phyloP scores from a whole-genome alignment of 108 stramenopile species.

The Epithemia pelagica region DNA sequence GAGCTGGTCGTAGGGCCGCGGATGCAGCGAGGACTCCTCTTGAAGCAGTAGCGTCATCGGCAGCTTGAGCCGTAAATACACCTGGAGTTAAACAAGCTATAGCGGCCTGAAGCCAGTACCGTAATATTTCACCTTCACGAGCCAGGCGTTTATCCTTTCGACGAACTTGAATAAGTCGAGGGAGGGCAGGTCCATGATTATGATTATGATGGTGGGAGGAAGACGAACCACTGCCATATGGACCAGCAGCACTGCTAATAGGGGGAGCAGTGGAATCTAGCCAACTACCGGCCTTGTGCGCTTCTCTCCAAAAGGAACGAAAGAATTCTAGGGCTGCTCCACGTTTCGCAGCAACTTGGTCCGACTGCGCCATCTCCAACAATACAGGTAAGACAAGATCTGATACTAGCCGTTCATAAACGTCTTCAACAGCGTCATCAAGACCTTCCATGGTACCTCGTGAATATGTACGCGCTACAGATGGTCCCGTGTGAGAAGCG shows the following conservation, averaged over 20 bases:
- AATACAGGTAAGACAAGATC: slow-evolving; percentile 68
- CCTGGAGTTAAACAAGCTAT: slow-evolving; percentile 60
- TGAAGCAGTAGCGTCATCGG: slow-evolving; percentile 54
- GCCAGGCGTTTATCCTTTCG: slow-evolving; percentile 36
- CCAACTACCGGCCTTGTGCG: slow-evolving; percentile 64
- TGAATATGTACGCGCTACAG: slow-evolving; percentile 63
- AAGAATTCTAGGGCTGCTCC: slow-evolving; percentile 65
- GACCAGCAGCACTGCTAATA: slow-evolving; percentile 23
- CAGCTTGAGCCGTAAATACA: slow-evolving; percentile 48
- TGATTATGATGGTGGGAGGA: not conserved
- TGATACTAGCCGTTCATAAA: slow-evolving; percentile 60
- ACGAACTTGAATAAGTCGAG: slow-evolving; percentile 38
- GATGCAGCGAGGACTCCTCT: slow-evolving; percentile 68
- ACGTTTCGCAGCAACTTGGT: slow-evolving; percentile 63
- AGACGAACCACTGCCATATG: slow-evolving; percentile 37
- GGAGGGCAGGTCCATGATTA: slow-evolving; percentile 16
- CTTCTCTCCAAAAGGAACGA: slow-evolving; percentile 57
- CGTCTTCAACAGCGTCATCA: slow-evolving; percentile 64
- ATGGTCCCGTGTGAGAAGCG: slow-evolving; percentile 72
- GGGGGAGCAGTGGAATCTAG: slow-evolving; percentile 38
- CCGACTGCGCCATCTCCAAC: slow-evolving; percentile 74
- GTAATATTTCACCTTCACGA: slow-evolving; percentile 56
- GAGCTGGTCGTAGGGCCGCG: slow-evolving; percentile 60
- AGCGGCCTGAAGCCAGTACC: slow-evolving; percentile 72
- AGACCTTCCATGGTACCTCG: slow-evolving; percentile 40